Base-by-base conservation (phyloP, 2,329 filamentous ascomycete genomes). In the Colletotrichum sojae region DNA sequence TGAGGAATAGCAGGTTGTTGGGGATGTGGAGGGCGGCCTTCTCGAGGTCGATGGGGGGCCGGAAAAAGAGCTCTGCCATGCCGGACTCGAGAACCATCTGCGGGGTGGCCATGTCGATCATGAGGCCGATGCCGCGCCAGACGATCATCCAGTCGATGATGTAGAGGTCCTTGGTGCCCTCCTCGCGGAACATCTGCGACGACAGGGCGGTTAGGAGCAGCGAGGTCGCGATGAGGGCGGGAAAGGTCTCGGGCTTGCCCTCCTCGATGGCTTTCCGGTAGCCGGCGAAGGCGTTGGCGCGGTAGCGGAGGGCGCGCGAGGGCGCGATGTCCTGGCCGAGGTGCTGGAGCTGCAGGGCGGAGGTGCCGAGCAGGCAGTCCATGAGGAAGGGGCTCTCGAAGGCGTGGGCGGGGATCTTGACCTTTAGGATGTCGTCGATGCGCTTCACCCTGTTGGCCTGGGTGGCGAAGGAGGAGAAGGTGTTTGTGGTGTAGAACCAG, bases 61-160 rank as follows among this genome's bases (percentile, higher is more conserved):
- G 81, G 66, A 80, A 82, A 71, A 89, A 86, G 12, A 89, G 78
- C 5, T 78, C 73, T 1, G 80, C 78, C 63, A 89, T 73, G 16
- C 85, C 86, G 0, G 84, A 83, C 2, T 81, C 75, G 55, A 78
- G 72, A 3, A 82, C 71, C 1, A 68, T 72, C 9, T 74, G 69
- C 0, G 76, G 75, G 1, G 75, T 72, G 46, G 82, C 78, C 13
- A 84, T 69, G 0, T 83, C 76, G 46, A 88, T 77, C 36, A 89
- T 85, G 16, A 85, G 75, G 36, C 84, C 81, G 27, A 85, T 88
- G 10, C 87, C 87, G 10, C 82, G 79, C 86, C 86, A 89, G 13
- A 89, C 79, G 3, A 83, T 73, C 77, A 89, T 85, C 86, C 87
- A 89, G 73, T 88, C 83, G 52, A 88, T 75, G 36, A 89, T 82